Evolutionary conservation across 176 grass and related monocot genomes (phyloP).

Genomic region (barley (Hordeum vulgare)): DNA sequence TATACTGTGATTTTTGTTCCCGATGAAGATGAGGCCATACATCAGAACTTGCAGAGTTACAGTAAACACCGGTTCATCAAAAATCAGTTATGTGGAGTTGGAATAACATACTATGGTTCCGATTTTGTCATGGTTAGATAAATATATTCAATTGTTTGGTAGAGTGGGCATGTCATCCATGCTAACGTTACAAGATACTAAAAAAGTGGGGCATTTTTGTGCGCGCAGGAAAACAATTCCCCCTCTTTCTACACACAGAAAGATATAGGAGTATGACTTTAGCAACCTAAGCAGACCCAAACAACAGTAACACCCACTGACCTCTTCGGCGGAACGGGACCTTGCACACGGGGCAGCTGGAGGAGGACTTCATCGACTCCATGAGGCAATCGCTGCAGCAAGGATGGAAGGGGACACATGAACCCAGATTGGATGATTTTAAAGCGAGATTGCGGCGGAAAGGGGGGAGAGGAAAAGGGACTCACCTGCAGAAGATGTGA

Average conservation of each 20-base stretch:
- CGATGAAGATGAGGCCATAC: not conserved
- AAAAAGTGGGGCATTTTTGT: not conserved
- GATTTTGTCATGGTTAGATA: not conserved
- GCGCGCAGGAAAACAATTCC: not conserved
- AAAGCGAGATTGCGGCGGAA: not conserved
- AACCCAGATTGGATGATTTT: not conserved
- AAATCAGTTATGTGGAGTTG: not conserved
- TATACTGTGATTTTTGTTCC: not conserved
- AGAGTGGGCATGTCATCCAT: not conserved
- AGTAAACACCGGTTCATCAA: not conserved
- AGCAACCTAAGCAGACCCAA: not conserved
- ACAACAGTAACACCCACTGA: not conserved
- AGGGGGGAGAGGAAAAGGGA: not conserved
- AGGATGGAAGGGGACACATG: not conserved
- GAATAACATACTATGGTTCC: not conserved
- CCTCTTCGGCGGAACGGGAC: conserved; percentile 75
- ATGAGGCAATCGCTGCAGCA: conserved; percentile 51
- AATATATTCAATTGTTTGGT: not conserved
- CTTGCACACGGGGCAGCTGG: conserved; percentile 82
- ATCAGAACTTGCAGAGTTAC: not conserved
- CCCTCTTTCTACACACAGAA: not conserved
- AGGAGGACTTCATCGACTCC: conserved; percentile 70
- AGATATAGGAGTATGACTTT: not conserved
- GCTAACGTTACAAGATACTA: not conserved
- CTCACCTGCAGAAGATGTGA: conserved; percentile 91